Evolutionary conservation across 2,329 filamentous ascomycete genomes (phyloP).

Genomic region (Bipolaris oryzae): DNA sequence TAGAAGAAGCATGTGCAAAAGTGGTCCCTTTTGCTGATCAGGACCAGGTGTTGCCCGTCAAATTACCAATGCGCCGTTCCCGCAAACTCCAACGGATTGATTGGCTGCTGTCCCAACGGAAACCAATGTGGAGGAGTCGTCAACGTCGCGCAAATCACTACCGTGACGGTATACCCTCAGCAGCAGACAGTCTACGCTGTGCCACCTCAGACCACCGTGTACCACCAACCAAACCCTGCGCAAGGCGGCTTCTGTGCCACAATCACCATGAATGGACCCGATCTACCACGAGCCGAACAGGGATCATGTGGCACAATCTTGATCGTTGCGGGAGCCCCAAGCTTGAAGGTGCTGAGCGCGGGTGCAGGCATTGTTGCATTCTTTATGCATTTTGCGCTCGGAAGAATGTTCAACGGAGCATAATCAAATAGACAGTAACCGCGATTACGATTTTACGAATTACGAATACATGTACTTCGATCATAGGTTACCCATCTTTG

Average conservation of each 20-base stretch:
- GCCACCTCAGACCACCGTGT: conserved; percentile 33
- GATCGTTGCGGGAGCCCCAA: conserved; percentile 37
- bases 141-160: conserved; percentile 42
- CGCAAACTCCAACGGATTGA: conserved; percentile 40
- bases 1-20: neutral
- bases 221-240: conserved; percentile 30
- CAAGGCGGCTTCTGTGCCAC: conserved; percentile 47
- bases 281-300: conserved; percentile 39
- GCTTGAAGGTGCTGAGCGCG: conserved; percentile 26
- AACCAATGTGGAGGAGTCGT: conserved; percentile 42
- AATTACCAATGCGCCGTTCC: conserved; percentile 43
- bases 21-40: neutral
- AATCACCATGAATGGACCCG: conserved; percentile 44
- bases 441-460: conserved; percentile 32
- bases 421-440: conserved; percentile 9
- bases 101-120: conserved; percentile 48
- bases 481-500: conserved; percentile 53
- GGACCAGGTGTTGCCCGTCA: conserved; percentile 47
- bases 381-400: conserved; percentile 33
- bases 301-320: conserved; percentile 49
- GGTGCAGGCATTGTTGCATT: conserved; percentile 23
- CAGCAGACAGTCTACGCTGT: conserved; percentile 40
- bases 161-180: conserved; percentile 43
- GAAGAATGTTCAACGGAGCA: conserved; percentile 34
- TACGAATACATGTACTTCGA: conserved; percentile 24